Conservation (phyloP, 192 early-diverging fungal species). For the Chytriomyces sp. region DNA sequence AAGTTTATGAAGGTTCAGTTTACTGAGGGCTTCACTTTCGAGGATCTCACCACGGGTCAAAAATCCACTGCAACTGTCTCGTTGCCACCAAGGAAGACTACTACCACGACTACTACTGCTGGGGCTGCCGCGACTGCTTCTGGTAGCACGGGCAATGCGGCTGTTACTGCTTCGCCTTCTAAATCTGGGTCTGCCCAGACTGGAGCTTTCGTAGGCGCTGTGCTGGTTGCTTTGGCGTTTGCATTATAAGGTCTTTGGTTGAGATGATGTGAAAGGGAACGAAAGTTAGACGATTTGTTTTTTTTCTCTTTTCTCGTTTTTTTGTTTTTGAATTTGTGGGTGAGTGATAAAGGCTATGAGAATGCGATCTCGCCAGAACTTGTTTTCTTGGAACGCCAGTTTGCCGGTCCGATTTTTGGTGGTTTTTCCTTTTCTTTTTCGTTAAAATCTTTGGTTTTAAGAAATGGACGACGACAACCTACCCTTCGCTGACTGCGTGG, state of each 20-base stretch:
- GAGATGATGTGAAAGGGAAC: too few relatives aligned
- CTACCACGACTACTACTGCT: conserved; percentile 7
- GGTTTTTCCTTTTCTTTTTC: too few relatives aligned
- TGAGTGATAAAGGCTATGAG: too few relatives aligned
- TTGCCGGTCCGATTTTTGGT: too few relatives aligned
- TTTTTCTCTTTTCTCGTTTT: too few relatives aligned
- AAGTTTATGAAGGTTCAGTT: conserved; percentile 28
- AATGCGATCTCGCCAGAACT: too few relatives aligned
- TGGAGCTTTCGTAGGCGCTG: not conserved
- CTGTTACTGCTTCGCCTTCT: not conserved
- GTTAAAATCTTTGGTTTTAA: not conserved
- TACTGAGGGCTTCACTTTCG: conserved; percentile 7
- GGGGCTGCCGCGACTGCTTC: not conserved
- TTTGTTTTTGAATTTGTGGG: too few relatives aligned
- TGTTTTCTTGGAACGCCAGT: too few relatives aligned
- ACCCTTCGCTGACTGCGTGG: conserved; percentile 5
- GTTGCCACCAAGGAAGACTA: not conserved
- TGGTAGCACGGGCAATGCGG: not conserved
- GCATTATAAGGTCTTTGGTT: too few relatives aligned
- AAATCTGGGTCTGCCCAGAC: not conserved
- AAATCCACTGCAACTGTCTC: not conserved
- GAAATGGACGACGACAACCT: not conserved
- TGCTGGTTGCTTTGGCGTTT: too few relatives aligned
- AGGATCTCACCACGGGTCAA: not conserved
- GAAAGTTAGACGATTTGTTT: too few relatives aligned